Conservation (phyloP, 1,139 yeast species). For the Zygotorulaspora mrakii region DNA sequence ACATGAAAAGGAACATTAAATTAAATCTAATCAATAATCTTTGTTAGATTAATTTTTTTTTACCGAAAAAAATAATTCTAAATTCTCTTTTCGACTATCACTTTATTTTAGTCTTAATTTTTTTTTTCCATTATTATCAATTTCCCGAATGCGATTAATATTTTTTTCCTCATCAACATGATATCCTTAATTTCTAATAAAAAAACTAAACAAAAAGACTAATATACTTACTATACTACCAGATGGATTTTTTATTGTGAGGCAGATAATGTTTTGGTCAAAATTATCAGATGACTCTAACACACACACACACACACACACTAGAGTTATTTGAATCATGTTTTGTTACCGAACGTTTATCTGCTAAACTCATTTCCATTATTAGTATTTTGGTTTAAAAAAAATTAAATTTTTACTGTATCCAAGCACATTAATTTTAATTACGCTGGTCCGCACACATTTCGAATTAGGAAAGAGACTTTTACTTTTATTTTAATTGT, state of each 20-base stretch:
- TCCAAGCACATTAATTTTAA: conserved; percentile 11
- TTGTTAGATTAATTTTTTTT: conserved; percentile 25
- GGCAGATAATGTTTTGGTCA: conserved; percentile 2
- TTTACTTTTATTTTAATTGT: conserved; percentile 9
- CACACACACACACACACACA: conserved; percentile 22
- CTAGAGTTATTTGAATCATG: conserved; percentile 1
- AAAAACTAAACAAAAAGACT: conserved; percentile 6
- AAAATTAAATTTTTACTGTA: conserved; percentile 2
- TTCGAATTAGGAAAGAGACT: conserved; percentile 12
- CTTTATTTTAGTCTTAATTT: conserved; percentile 6
- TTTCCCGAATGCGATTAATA: conserved; percentile 10
- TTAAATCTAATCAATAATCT: conserved; percentile 6
- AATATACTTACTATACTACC: too few relatives aligned
- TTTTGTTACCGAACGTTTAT: conserved; percentile 3
- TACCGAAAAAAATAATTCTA: conserved; percentile 1
- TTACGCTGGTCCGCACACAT: conserved; percentile 15
- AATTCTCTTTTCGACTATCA: conserved; percentile 3
- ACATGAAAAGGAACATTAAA: conserved; percentile 64
- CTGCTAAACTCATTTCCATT: conserved; percentile 1
- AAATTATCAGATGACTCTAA: conserved; percentile 6
- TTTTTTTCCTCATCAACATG: conserved; percentile 9
- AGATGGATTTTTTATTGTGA: conserved; percentile 5
- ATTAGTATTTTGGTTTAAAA: conserved; percentile 2
- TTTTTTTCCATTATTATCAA: conserved; percentile 6
- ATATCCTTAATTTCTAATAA: conserved; percentile 16